A percentile compares a stretch with the other conserved stretches of the same genome.
Conservation (phyloP, 495 filamentous ascomycete genomes). For the Aspergillus coremiiformis region DNA sequence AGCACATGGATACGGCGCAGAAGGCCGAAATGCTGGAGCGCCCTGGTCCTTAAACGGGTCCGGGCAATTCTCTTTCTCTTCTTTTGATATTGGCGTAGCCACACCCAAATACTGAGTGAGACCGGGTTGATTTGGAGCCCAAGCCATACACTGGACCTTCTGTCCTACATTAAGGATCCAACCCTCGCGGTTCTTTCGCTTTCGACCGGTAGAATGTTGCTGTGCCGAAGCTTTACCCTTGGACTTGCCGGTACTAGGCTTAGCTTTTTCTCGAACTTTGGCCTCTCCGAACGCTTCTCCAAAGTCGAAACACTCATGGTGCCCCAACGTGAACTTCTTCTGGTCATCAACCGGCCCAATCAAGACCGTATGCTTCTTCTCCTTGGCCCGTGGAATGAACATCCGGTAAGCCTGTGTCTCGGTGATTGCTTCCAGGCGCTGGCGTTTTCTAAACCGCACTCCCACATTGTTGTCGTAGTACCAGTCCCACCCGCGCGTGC, state of each 20-base stretch:
- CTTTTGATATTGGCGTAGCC: conserved; percentile 32
- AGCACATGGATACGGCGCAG: conserved; percentile 38
- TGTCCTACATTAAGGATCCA: conserved; percentile 53
- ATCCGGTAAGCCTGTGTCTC: conserved; percentile 20
- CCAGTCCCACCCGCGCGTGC: conserved; percentile 48
- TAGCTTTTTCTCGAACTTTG: conserved; percentile 6
- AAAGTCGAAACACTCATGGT: conserved; percentile 36
- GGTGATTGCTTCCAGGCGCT: conserved; percentile 23
- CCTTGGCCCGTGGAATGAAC: conserved; percentile 36
- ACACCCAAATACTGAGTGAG: conserved; percentile 50
- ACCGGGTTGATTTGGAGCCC: conserved; percentile 49
- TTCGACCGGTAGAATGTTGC: neutral
- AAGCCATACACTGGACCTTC: conserved; percentile 46
- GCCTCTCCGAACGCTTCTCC: conserved; percentile 36
- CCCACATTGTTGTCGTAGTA: conserved; percentile 39
- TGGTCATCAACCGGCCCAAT: conserved; percentile 46
- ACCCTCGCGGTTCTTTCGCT: conserved; percentile 36
- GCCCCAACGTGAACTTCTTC: conserved; percentile 30
- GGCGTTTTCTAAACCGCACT: conserved; percentile 32
- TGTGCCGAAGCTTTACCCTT: neutral
- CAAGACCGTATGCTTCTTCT: conserved; percentile 37
- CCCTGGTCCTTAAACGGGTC: conserved; percentile 21
- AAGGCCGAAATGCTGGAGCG: conserved; percentile 42
- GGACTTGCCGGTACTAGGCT: neutral
- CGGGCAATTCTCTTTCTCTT: conserved; percentile 23